Base-by-base conservation (phyloP, 805 yeast genomes). In the Wickerhamomyces strasburgensis region DNA sequence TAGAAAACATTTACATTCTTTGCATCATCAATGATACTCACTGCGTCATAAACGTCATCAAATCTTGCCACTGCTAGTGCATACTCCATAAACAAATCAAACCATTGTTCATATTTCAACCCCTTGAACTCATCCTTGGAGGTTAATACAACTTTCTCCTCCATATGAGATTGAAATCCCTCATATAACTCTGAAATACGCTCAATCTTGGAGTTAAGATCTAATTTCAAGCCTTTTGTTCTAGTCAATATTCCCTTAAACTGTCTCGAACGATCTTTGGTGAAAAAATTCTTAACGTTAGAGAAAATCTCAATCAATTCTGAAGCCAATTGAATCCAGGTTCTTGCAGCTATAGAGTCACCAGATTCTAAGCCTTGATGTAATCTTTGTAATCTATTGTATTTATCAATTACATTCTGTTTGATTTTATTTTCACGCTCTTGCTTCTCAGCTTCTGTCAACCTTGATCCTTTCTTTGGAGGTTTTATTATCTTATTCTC, bases 281-380 rank as follows among this genome's bases (percentile, higher is more conserved):
- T 84, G 52, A 85, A 89, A 46, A 93, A 85, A 49, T 78, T 78
- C 43, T 80, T 72, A 10, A 85, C 87, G 38, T 80, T 74, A 18
- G 84, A 76, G 54, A 93, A 89, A 42, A 84, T 76, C 52, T 88
- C 95, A 29, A 90, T 77, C 34, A 93, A 68, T 47, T 84, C 95
- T 3, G 85, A 74, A 0, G 90, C 96, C 5, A 79, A 65, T 42
- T 86, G 85, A 46, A 85, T 71, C 98, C 98, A 93, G 2, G 85
- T 74, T 6, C 72, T 67, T 2, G 78, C 71, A 0, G 93, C 84
- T n/a, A 75, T 77, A 13, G 58, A 61, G 44, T 80, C 81, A 3
- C 71, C 75, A 4, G 56, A 48, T 29, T 65, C 70, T 27, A 78
- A 45, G 3, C 75, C 75, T 1, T 62, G 62, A 24, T 68, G 63